Conservation (phyloP, 306 rosid species). For the Oemleria cerasiformis region DNA sequence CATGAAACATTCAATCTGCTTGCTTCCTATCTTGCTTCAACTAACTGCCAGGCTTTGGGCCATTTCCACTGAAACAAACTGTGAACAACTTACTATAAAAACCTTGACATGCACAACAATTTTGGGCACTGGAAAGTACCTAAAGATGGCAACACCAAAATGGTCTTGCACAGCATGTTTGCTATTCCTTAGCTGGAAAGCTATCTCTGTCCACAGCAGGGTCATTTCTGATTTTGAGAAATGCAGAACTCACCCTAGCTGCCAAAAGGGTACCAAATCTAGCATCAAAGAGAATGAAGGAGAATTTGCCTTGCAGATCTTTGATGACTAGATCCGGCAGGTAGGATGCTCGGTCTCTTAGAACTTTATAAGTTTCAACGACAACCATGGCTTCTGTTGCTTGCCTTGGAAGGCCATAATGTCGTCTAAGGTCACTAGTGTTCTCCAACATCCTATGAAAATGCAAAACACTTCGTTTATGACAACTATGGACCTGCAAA, state of each 20-base stretch:
- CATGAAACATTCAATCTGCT: neutral
- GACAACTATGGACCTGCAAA: slow-evolving; percentile 40
- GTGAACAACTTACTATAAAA: too few species aligned
- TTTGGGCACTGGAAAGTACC: too few species aligned
- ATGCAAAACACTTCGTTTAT: slow-evolving; percentile 55
- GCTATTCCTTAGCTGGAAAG: slow-evolving; percentile 13
- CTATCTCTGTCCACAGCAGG: slow-evolving; percentile 6
- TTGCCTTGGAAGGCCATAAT: slow-evolving; percentile 54
- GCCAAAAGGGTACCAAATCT: slow-evolving; percentile 32
- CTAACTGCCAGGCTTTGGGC: too few species aligned
- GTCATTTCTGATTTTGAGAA: neutral
- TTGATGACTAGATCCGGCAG: slow-evolving; percentile 62
- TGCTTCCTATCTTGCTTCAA: neutral
- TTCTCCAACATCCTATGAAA: slow-evolving; percentile 42
- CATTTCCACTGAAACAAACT: too few species aligned
- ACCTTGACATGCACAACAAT: too few species aligned
- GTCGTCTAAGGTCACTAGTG: slow-evolving; percentile 41
- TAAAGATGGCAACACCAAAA: too few species aligned
- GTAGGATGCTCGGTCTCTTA: slow-evolving; percentile 62
- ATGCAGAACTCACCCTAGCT: slow-evolving; percentile 44
- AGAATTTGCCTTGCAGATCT: slow-evolving; percentile 57
- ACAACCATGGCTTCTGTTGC: slow-evolving; percentile 62
- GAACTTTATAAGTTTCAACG: slow-evolving; percentile 51
- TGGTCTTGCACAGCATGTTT: neutral
- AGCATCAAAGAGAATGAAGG: slow-evolving; percentile 56